A percentile compares a stretch with the other conserved stretches of the same genome.
phyloP scores from a whole-genome alignment of 2,329 filamentous ascomycete genomes.

The Fusarium udum region DNA sequence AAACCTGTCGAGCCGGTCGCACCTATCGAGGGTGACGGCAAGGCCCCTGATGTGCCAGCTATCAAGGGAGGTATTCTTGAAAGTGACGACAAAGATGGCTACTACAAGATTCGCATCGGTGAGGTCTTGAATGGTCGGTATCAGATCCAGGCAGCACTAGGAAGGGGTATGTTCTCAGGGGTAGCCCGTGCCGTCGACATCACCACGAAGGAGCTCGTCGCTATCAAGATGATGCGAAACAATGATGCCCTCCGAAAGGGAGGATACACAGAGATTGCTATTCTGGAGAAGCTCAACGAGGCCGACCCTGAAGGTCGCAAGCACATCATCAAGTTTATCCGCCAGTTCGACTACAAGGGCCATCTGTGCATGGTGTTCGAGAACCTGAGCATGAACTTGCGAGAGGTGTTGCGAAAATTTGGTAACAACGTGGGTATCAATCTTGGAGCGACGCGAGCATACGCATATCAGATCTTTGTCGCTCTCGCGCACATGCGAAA shows the following conservation, averaged over 20 bases:
- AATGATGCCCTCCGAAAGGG: constrained; percentile 94
- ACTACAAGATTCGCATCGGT: constrained; percentile 93
- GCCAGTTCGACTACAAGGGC: constrained; percentile 91
- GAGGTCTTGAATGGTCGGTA: constrained; percentile 91
- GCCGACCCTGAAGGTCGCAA: constrained; percentile 90
- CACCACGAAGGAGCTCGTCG: constrained; percentile 78
- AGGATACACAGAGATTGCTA: constrained; percentile 92
- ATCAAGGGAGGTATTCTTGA: constrained; percentile 83
- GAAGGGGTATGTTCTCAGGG: constrained; percentile 95
- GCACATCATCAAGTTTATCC: constrained; percentile 88
- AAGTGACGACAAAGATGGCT: constrained; percentile 93
- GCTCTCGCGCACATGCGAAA: constrained; percentile 88
- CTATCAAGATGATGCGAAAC: constrained; percentile 97
- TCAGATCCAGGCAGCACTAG: constrained; percentile 85
- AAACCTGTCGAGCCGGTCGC: constrained; percentile 51
- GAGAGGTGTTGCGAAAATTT: constrained; percentile 95
- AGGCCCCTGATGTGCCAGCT: constrained; percentile 61
- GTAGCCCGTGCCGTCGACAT: constrained; percentile 90
- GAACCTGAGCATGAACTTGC: constrained; percentile 90
- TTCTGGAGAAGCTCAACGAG: constrained; percentile 85
- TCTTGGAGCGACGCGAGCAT: constrained; percentile 83
- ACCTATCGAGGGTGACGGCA: constrained; percentile 55
- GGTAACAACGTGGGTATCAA: constrained; percentile 95
- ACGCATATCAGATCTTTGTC: constrained; percentile 94
- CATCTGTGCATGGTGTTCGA: constrained; percentile 98